These are phyloP conservation scores for Penicillium brevicompactum DNA, from an alignment of 2,329 filamentous ascomycete species.

Conservation along the genomic window DNA sequence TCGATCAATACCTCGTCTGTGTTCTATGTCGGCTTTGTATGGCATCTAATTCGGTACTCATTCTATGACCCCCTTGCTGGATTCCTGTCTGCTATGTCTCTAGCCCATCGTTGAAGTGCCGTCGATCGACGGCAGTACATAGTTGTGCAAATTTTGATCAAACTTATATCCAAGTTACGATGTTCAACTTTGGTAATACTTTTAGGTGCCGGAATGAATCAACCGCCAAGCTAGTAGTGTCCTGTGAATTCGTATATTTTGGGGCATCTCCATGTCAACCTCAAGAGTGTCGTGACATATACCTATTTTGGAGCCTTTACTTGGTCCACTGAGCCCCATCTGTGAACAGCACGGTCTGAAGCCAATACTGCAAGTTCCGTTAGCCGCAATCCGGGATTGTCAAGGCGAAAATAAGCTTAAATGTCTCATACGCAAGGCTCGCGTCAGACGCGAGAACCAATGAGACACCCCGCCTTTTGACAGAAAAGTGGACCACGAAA, in stretches of 20 bases:
- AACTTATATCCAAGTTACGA: not conserved
- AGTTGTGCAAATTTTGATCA: not conserved
- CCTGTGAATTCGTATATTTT: no score
- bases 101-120: conserved; percentile 15
- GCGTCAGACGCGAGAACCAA: not conserved
- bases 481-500: not conserved
- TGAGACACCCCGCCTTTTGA: not conserved
- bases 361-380: no score
- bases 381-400: not conserved
- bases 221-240: no score
- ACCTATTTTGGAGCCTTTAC: no score
- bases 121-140: conserved; percentile 19
- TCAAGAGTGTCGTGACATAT: no score
- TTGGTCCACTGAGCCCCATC: no score
- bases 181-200: not conserved
- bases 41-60: not conserved
- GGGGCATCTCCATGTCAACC: no score
- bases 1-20: conserved; percentile 1
- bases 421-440: not conserved
- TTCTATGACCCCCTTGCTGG: conserved; percentile 5
- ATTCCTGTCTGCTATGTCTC: conserved; percentile 12
- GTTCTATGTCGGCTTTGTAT: not conserved
- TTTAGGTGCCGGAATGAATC: no score
- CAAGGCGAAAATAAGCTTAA: not conserved
- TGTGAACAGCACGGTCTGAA: no score